Evolutionary conservation across 139 green algal genomes (phyloP).

Genomic region (Tetradesmus obliquus): DNA sequence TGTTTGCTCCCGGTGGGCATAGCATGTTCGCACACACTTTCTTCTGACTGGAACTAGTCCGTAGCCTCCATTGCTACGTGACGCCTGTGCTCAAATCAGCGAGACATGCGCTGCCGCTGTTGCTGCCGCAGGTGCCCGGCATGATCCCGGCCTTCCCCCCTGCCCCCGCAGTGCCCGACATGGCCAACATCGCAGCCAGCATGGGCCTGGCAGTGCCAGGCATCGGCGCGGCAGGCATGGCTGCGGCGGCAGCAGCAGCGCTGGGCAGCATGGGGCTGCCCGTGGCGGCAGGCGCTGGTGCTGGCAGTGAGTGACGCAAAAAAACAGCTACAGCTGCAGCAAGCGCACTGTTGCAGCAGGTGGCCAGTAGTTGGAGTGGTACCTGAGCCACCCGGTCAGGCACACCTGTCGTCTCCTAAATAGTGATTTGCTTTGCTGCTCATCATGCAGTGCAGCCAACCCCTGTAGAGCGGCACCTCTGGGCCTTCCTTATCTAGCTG

Average conservation of each 20-base stretch:
- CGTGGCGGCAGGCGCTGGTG: not conserved
- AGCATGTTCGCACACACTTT: too few relatives aligned
- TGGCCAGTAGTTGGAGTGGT: too few relatives aligned
- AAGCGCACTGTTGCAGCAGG: not conserved
- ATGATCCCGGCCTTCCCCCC: not conserved
- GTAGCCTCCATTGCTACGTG: too few relatives aligned
- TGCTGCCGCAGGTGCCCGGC: slow-evolving; percentile 31
- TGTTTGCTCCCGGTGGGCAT: too few relatives aligned
- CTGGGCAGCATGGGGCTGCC: not conserved
- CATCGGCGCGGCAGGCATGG: not conserved
- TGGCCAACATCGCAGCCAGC: slow-evolving; percentile 12
- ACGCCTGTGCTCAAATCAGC: too few relatives aligned
- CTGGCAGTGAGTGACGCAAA: not conserved
- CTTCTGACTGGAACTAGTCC: too few relatives aligned
- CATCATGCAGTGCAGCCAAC: too few relatives aligned
- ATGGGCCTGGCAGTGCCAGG: slow-evolving; percentile 15
- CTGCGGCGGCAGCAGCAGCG: not conserved
- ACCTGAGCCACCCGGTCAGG: too few relatives aligned
- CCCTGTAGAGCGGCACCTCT: too few relatives aligned
- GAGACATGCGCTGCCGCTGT: not conserved
- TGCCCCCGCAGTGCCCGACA: slow-evolving; percentile 3
- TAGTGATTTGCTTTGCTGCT: too few relatives aligned
- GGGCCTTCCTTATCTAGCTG: too few relatives aligned
- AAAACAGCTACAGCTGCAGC: not conserved
- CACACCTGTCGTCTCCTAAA: too few relatives aligned